Conservation (phyloP, 1,284 basidiomycete species). For the Jaminaea rosea region DNA sequence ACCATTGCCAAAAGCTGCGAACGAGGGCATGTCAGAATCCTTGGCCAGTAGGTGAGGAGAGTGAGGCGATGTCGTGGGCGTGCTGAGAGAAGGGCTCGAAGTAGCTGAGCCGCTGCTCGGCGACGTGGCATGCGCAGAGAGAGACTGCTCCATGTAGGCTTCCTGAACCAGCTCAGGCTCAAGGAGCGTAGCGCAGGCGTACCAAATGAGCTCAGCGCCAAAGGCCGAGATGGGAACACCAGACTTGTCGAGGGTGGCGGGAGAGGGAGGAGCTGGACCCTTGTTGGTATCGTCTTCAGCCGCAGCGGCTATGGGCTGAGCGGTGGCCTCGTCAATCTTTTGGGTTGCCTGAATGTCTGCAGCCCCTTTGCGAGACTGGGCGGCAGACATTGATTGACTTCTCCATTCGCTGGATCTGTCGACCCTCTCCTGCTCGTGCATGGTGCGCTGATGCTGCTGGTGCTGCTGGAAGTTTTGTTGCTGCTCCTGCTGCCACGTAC, state of each 20-base stretch:
- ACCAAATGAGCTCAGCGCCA: conserved; percentile 42
- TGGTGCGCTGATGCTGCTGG: neutral
- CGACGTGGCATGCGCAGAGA: neutral
- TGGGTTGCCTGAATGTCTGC: neutral
- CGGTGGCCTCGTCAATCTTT: neutral
- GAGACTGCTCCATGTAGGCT: conserved; percentile 1
- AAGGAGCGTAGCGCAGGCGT: conserved; percentile 26
- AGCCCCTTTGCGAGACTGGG: no score
- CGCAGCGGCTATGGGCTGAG: neutral
- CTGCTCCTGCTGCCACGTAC: neutral
- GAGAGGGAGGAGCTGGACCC: conserved; percentile 29
- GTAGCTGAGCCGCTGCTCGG: neutral
- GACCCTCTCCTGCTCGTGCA: no score
- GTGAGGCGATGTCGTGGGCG: neutral
- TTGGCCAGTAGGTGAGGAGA: neutral
- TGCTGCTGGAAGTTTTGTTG: no score
- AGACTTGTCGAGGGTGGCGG: conserved; percentile 32
- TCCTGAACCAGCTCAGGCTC: conserved; percentile 18
- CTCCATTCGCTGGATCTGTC: no score
- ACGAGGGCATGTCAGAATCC: neutral
- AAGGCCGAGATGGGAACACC: conserved; percentile 34
- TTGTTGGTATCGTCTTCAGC: neutral
- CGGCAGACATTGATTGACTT: no score
- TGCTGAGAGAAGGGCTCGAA: conserved; percentile 11
- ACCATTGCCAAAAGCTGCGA: no score